Percentiles rank a stretch among this genome's conserved stretches.
These are phyloP conservation scores for Thalassiosira mediterranea DNA, from an alignment of 352 stramenopile species.

Conservation along the genomic window DNA sequence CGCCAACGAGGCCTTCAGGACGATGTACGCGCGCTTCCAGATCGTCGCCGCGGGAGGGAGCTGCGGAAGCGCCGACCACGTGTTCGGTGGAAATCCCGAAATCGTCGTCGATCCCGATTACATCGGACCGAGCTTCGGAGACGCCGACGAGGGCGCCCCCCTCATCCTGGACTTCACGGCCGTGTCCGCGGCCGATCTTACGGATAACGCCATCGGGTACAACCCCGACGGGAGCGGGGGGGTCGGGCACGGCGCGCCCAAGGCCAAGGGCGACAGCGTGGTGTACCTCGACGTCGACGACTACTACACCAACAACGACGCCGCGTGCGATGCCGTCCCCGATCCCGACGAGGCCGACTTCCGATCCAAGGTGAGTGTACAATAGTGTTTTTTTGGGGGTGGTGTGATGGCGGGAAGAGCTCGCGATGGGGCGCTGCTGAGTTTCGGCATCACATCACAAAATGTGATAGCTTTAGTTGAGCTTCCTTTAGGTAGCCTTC, in stretches of 20 bases:
- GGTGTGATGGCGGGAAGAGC: too few species aligned
- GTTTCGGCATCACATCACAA: too few species aligned
- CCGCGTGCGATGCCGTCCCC: constrained; percentile 26
- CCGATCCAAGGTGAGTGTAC: not conserved
- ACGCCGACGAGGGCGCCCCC: constrained; percentile 1
- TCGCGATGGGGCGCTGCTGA: too few species aligned
- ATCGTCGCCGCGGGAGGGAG: not conserved
- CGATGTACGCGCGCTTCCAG: constrained; percentile 37
- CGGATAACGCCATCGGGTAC: constrained; percentile 12
- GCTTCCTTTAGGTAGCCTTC: too few species aligned
- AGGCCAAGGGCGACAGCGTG: not conserved
- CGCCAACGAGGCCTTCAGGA: constrained; percentile 13
- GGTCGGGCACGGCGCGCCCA: not conserved
- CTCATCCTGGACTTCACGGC: constrained; percentile 14
- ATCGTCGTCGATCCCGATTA: constrained; percentile 16
- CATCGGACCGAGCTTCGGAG: constrained; percentile 6
- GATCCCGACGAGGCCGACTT: constrained; percentile 36
- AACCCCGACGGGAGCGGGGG: not conserved
- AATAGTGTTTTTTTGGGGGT: too few species aligned
- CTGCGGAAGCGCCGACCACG: constrained; percentile 13
- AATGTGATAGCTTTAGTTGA: too few species aligned
- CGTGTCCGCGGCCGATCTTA: not conserved
- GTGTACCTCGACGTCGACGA: constrained; percentile 3
- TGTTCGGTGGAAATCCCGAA: constrained; percentile 50
- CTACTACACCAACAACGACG: constrained; percentile 13